These are phyloP conservation scores for Microstroma glucosiphilum DNA, from an alignment of 1,284 basidiomycete genomes.

Conservation along the genomic window DNA sequence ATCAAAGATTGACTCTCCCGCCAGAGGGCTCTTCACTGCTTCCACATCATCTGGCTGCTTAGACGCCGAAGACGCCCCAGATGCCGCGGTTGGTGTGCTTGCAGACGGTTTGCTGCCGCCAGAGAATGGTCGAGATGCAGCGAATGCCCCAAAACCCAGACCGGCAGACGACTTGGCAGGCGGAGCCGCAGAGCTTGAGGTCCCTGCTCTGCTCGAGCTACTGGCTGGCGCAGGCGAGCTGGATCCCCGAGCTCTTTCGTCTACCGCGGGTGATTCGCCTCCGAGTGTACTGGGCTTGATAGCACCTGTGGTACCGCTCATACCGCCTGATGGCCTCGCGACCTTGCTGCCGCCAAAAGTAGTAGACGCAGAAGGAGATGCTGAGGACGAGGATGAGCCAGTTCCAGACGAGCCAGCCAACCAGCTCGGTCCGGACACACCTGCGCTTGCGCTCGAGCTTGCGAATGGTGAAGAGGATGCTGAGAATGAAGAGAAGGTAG, in stretches of 20 bases:
- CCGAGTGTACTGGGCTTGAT: conserved; percentile 15
- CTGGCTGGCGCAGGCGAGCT: background rate
- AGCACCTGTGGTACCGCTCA: conserved; percentile 5
- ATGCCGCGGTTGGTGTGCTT: conserved; percentile 17
- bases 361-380: background rate
- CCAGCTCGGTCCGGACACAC: conserved; percentile 19
- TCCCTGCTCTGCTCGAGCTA: background rate
- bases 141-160: conserved; percentile 40
- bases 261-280: background rate
- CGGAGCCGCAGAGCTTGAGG: background rate
- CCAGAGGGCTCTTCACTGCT: background rate
- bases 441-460: conserved; percentile 6
- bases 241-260: background rate
- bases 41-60: background rate
- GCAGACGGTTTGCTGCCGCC: conserved; percentile 12
- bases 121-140: conserved; percentile 23
- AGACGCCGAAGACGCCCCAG: background rate
- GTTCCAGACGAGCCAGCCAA: conserved; percentile 9
- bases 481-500: conserved; percentile 19
- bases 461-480: conserved; percentile 14
- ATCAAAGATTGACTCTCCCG: conserved; percentile 1
- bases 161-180: conserved; percentile 1
- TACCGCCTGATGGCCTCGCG: conserved; percentile 2
- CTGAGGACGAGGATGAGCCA: conserved; percentile 2
- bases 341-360: background rate